A percentile compares a stretch with the other conserved stretches of the same genome.
Evolutionary conservation across 129 eudicot genomes (phyloP).

Genomic region (Kitagawia praeruptora): DNA sequence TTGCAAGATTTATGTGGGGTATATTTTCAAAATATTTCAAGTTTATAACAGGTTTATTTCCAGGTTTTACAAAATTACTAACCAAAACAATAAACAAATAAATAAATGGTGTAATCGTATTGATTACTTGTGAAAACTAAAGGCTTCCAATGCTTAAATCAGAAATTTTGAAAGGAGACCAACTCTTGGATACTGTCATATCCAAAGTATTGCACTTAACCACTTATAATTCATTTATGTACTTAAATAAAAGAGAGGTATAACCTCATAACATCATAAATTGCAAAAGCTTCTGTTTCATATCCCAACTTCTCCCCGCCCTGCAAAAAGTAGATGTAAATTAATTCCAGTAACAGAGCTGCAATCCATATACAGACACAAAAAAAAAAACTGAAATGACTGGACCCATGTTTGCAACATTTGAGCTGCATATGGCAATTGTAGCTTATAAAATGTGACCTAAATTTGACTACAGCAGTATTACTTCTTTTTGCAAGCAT

Average conservation of each 20-base stretch:
- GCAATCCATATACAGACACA: neutral
- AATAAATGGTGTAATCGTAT: neutral
- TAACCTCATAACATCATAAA: conserved; percentile 79
- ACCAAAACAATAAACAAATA: neutral
- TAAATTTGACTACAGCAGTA: neutral
- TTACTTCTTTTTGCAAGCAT: neutral
- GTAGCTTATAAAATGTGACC: neutral
- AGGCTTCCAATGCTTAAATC: neutral
- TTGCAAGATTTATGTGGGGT: neutral
- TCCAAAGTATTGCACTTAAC: neutral
- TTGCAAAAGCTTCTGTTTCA: conserved; percentile 85
- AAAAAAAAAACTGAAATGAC: neutral
- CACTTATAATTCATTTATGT: neutral
- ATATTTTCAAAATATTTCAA: neutral
- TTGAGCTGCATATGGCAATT: neutral
- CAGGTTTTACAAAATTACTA: neutral
- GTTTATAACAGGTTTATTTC: neutral
- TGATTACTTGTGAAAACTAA: neutral
- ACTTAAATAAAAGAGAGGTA: conserved; percentile 6
- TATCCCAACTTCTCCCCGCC: conserved; percentile 72
- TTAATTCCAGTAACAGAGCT: neutral
- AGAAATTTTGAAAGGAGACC: neutral
- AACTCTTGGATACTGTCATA: neutral
- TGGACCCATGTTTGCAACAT: neutral
- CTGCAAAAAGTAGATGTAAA: conserved; percentile 29